Conservation (phyloP, 83 land plant genomes). For the Isoetes engelmannii region DNA sequence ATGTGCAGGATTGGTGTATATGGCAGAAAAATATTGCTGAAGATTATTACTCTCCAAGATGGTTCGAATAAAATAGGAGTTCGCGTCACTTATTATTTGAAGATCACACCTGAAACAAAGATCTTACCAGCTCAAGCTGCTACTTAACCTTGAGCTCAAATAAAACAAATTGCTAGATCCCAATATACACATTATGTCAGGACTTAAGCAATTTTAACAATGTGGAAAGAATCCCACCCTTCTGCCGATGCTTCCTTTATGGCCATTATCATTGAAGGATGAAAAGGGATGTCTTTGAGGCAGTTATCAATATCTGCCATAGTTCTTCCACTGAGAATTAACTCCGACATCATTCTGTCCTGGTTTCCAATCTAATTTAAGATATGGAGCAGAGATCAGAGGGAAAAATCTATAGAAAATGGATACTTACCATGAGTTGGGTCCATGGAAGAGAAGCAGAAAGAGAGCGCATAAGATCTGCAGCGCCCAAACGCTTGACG, state of each 20-base stretch:
- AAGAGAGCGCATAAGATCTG: constrained; percentile 49
- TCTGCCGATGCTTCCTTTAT: constrained; percentile 49
- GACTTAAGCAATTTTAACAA: no score
- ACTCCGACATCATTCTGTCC: constrained; percentile 70
- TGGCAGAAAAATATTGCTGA: constrained; percentile 47
- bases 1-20: constrained; percentile 63
- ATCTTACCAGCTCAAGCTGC: no score
- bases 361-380: constrained; percentile 16
- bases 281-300: constrained; percentile 41
- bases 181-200: no score
- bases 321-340: constrained; percentile 51
- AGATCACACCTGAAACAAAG: constrained; percentile 54
- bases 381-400: not conserved
- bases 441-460: constrained; percentile 82
- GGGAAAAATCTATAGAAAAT: not conserved
- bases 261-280: constrained; percentile 35
- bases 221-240: constrained; percentile 39
- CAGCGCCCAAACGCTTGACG: constrained; percentile 52
- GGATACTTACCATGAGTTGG: constrained; percentile 56
- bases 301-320: constrained; percentile 47
- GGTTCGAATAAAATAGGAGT: constrained; percentile 56
- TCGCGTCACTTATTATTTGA: constrained; percentile 75
- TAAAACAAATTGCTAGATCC: no score
- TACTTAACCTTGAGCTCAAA: no score
- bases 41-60: constrained; percentile 53